Evolutionary conservation across 768 basidiomycete species (phyloP).

Genomic region (Dictyophora rubrovolvata): DNA sequence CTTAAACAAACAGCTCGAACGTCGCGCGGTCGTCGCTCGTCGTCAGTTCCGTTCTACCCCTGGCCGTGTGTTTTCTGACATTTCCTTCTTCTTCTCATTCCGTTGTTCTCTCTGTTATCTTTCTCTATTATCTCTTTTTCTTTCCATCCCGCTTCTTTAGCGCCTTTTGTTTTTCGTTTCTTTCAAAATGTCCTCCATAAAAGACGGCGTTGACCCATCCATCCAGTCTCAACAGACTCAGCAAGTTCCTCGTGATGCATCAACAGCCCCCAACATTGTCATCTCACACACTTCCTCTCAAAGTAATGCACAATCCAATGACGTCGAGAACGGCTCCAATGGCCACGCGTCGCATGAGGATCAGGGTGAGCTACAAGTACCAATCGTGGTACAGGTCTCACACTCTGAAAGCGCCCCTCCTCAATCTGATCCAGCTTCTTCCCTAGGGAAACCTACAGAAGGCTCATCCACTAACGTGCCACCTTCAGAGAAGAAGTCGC

Average conservation of each 20-base stretch:
- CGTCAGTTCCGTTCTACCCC: neutral
- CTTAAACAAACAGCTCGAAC: neutral
- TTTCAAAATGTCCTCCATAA: too few relatives aligned
- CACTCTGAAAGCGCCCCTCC: slow-evolving; percentile 1
- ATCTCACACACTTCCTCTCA: neutral
- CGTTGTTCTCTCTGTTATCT: neutral
- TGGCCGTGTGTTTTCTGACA: too few relatives aligned
- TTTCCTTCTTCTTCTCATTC: neutral
- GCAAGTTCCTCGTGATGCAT: neutral
- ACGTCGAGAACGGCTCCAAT: neutral
- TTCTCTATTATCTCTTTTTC: too few relatives aligned
- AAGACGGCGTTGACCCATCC: too few relatives aligned
- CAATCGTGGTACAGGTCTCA: neutral
- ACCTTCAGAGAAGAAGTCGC: neutral
- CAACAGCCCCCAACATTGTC: neutral
- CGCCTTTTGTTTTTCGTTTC: neutral
- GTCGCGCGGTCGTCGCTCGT: neutral
- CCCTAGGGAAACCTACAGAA: slow-evolving; percentile 1
- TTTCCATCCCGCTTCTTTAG: neutral
- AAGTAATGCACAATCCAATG: neutral
- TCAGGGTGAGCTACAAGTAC: slow-evolving; percentile 5
- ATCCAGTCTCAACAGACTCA: too few relatives aligned
- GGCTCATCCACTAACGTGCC: neutral
- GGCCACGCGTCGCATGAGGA: neutral
- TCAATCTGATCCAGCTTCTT: slow-evolving; percentile 3